A percentile compares a stretch with the other conserved stretches of the same genome.
Conservation (phyloP, 345 rosid genomes). For the Aquilaria yunnanensis region DNA sequence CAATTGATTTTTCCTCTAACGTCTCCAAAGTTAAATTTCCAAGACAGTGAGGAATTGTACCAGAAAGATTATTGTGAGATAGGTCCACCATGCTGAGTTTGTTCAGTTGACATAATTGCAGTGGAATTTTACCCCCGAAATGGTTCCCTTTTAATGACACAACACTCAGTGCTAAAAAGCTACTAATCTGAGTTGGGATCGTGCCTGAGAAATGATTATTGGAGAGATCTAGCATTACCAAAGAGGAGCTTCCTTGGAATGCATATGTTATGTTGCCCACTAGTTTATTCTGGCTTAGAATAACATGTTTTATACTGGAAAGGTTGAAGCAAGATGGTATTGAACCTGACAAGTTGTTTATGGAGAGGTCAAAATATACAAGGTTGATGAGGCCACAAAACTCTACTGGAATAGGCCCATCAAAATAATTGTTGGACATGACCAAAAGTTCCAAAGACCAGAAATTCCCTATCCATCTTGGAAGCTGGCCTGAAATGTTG, state of each 20-base stretch:
- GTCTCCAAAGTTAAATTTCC: not conserved
- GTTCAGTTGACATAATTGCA: slow-evolving; percentile 8
- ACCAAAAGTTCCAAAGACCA: not conserved
- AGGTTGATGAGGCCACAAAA: not conserved
- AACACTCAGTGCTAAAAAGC: not conserved
- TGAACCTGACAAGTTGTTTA: not conserved
- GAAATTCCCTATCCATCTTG: not conserved
- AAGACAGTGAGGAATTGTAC: not conserved
- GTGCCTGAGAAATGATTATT: slow-evolving; percentile 4
- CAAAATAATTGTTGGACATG: not conserved
- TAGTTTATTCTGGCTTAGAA: not conserved
- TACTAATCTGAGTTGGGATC: slow-evolving; percentile 4
- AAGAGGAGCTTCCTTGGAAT: not conserved
- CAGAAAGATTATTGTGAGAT: not conserved
- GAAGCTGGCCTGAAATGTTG: slow-evolving; percentile 6
- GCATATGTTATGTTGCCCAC: not conserved
- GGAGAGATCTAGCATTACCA: slow-evolving; percentile 11
- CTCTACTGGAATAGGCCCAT: not conserved
- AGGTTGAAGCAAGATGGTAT: not conserved
- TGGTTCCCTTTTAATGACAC: slow-evolving; percentile 14
- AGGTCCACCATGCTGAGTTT: slow-evolving; percentile 11
- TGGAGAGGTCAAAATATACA: not conserved
- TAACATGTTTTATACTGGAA: not conserved
- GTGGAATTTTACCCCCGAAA: slow-evolving; percentile 10
- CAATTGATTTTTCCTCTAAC: not conserved